A percentile compares a stretch with the other conserved stretches of the same genome.
These are phyloP conservation scores for Mrakia frigida DNA, from an alignment of 768 basidiomycete species.

Conservation along the genomic window DNA sequence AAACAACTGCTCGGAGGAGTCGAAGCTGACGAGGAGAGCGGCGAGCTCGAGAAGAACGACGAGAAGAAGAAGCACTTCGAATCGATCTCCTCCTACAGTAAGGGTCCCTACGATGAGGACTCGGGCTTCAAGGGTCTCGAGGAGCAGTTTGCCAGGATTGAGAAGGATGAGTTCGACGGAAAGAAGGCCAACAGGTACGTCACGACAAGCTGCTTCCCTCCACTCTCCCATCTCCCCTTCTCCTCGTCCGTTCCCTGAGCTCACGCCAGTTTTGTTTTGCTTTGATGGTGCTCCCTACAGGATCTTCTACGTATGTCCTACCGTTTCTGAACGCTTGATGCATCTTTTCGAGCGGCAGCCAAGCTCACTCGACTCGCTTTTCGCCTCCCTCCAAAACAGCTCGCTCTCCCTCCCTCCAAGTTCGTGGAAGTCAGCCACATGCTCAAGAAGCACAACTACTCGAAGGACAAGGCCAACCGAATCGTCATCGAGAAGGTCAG, in stretches of 20 bases:
- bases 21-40: constrained; percentile 7
- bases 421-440: constrained; percentile 32
- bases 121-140: constrained; percentile 28
- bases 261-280: background rate
- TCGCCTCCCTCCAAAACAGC: constrained; percentile 10
- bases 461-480: constrained; percentile 20
- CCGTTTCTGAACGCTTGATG: background rate
- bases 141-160: background rate
- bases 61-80: constrained; percentile 32
- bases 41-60: constrained; percentile 6
- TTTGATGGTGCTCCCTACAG: background rate
- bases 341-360: background rate
- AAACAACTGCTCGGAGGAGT: constrained; percentile 32
- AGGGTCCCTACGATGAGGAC: constrained; percentile 35
- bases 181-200: constrained; percentile 32
- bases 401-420: constrained; percentile 35
- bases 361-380: background rate
- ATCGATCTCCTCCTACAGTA: constrained; percentile 29
- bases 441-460: constrained; percentile 34
- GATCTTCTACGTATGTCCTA: background rate
- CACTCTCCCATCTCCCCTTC: background rate
- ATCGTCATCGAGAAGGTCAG: constrained; percentile 34
- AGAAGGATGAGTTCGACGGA: constrained; percentile 31
- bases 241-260: background rate
- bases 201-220: background rate